These are phyloP conservation scores for Paralagenidium karlingii DNA, from an alignment of 352 stramenopile species.

Conservation along the genomic window DNA sequence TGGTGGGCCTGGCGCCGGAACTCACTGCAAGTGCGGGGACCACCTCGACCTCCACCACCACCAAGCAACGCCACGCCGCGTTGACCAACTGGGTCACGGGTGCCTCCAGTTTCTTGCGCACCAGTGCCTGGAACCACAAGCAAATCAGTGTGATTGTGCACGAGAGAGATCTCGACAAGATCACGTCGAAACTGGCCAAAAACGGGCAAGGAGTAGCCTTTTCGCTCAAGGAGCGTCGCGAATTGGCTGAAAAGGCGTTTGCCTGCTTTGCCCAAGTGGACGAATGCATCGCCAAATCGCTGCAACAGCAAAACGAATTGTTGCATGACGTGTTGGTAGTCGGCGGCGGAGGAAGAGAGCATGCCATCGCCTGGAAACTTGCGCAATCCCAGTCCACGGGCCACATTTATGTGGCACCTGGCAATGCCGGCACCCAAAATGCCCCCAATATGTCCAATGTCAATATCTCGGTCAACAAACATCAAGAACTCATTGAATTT, in stretches of 20 bases:
- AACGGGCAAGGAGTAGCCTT: constrained; percentile 49
- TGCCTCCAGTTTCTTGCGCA: constrained; percentile 67
- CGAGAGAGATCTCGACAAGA: constrained; percentile 29
- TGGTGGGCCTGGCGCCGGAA: constrained; percentile 41
- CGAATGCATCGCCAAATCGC: constrained; percentile 32
- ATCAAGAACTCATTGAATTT: constrained; percentile 69
- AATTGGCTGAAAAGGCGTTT: constrained; percentile 72
- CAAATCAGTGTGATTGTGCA: constrained; percentile 75
- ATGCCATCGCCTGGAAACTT: constrained; percentile 92
- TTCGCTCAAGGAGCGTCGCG: constrained; percentile 54
- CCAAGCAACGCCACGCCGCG: constrained; percentile 22
- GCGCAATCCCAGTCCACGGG: constrained; percentile 60
- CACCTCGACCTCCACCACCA: no score
- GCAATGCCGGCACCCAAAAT: constrained; percentile 80
- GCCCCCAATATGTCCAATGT: constrained; percentile 43
- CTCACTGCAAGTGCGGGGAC: constrained; percentile 10
- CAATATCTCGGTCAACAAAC: constrained; percentile 28
- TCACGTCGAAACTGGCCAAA: constrained; percentile 44
- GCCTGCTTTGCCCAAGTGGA: constrained; percentile 62
- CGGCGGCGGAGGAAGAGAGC: constrained; percentile 87
- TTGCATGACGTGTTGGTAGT: constrained; percentile 87
- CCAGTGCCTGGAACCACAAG: constrained; percentile 79
- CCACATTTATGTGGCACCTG: constrained; percentile 83
- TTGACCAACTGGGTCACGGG: constrained; percentile 60
- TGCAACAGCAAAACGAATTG: constrained; percentile 33